Evolutionary conservation across 441 rosid species (phyloP).

Genomic region (Gossypium davidsonii): DNA sequence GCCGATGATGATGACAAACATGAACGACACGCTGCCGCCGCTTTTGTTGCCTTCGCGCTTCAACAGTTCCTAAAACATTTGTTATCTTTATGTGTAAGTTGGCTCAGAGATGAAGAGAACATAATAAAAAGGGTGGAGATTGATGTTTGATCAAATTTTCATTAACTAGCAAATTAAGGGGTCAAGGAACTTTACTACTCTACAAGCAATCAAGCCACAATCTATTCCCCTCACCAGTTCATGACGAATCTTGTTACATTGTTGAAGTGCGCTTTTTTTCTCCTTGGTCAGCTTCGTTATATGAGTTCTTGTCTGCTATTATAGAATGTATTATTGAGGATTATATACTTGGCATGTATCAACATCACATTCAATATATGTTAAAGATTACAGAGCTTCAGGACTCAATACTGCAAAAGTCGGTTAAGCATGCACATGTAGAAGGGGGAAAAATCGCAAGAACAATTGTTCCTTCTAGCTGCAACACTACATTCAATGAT

Average conservation of each 20-base stretch:
- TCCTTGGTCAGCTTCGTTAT: slow-evolving; percentile 67
- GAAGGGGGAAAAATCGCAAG: neutral
- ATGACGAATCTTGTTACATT: slow-evolving; percentile 55
- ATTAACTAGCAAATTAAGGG: neutral
- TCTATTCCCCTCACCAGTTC: slow-evolving; percentile 55
- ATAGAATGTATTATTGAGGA: slow-evolving; percentile 4
- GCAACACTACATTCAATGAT: neutral
- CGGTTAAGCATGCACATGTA: neutral
- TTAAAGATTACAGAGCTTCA: neutral
- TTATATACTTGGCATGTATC: slow-evolving; percentile 4
- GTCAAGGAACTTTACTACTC: neutral
- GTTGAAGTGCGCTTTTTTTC: slow-evolving; percentile 55
- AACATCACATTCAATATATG: neutral
- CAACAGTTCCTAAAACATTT: slow-evolving; percentile 41
- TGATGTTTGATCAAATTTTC: neutral
- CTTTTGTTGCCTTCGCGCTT: slow-evolving; percentile 42
- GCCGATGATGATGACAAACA: slow-evolving; percentile 47
- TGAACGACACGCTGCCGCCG: slow-evolving; percentile 37
- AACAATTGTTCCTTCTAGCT: neutral
- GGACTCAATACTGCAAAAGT: neutral
- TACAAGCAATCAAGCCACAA: neutral
- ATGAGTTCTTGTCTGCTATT: slow-evolving; percentile 48
- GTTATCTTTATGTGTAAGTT: slow-evolving; percentile 11
- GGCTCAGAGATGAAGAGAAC: neutral
- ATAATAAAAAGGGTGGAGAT: neutral